Conservation (phyloP, 352 stramenopile species). For the Pythium monospermum region DNA sequence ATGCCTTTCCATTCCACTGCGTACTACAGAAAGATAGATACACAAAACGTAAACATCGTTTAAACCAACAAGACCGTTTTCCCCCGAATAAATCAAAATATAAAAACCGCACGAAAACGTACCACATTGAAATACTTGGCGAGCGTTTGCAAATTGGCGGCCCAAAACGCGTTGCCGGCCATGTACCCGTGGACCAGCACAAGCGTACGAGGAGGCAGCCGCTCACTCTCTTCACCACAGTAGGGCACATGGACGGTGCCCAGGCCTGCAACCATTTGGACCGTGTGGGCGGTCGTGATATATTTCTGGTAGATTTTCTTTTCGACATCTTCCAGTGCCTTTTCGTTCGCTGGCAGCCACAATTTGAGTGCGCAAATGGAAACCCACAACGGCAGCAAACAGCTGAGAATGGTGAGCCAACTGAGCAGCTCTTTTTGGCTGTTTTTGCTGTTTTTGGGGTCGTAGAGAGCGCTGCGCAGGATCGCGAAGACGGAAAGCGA, state of each 20-base stretch:
- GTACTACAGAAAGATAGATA: slow-evolving; percentile 33
- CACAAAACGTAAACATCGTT: neutral
- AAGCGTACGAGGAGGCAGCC: slow-evolving; percentile 44
- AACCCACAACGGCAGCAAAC: slow-evolving; percentile 45
- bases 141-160: slow-evolving; percentile 66
- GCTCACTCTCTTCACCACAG: slow-evolving; percentile 51
- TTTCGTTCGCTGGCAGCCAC: slow-evolving; percentile 51
- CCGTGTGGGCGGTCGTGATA: slow-evolving; percentile 45
- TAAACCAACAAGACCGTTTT: neutral
- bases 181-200: slow-evolving; percentile 80
- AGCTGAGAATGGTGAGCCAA: slow-evolving; percentile 35
- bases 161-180: slow-evolving; percentile 72
- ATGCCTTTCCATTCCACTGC: slow-evolving; percentile 82
- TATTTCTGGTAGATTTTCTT: slow-evolving; percentile 68
- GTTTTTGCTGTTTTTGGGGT: slow-evolving; percentile 25
- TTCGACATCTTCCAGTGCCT: slow-evolving; percentile 48
- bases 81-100: no score
- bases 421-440: slow-evolving; percentile 28
- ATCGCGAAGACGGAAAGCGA: slow-evolving; percentile 36
- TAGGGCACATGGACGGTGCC: slow-evolving; percentile 76
- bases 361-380: slow-evolving; percentile 40
- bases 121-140: slow-evolving; percentile 81
- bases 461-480: slow-evolving; percentile 33
- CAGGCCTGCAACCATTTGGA: slow-evolving; percentile 53
- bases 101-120: slow-evolving; percentile 4